Percentiles rank a stretch among this genome's conserved stretches.
Evolutionary conservation across 2,329 filamentous ascomycete species (phyloP).

Genomic region (Cladosporium sp.): DNA sequence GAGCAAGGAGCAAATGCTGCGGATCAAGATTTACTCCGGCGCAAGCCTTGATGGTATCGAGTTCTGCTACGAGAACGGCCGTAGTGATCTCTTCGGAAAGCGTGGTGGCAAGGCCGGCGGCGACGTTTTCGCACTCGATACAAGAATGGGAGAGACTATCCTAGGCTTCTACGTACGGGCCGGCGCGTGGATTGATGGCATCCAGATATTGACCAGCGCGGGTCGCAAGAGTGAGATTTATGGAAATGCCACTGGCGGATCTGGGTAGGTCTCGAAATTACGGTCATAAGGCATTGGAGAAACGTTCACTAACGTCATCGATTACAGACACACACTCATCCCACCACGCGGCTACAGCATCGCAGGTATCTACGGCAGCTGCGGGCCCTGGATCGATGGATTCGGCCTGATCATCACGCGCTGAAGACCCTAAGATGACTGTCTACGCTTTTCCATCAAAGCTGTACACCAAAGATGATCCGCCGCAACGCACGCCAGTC

Average conservation of each 20-base stretch:
- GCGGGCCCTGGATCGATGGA: constrained; percentile 75
- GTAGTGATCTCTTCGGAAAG: constrained; percentile 82
- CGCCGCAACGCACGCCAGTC: no score
- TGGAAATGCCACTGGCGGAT: constrained; percentile 75
- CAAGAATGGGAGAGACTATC: constrained; percentile 77
- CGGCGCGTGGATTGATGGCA: constrained; percentile 78
- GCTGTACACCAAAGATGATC: no score
- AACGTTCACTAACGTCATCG: constrained; percentile 23
- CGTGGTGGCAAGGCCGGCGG: constrained; percentile 65
- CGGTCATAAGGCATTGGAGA: not conserved
- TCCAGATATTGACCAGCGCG: constrained; percentile 84
- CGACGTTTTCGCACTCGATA: constrained; percentile 76
- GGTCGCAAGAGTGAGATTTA: constrained; percentile 82
- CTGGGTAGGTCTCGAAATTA: constrained; percentile 60
- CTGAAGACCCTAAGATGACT: no score
- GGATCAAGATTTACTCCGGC: constrained; percentile 73
- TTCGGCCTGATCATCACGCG: constrained; percentile 76
- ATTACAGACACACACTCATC: constrained; percentile 72
- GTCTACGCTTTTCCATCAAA: no score
- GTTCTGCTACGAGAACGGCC: constrained; percentile 85
- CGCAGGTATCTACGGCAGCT: constrained; percentile 80
- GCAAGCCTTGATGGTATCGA: constrained; percentile 78
- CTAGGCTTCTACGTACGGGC: constrained; percentile 80
- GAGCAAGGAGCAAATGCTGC: constrained; percentile 68
- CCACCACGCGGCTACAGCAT: constrained; percentile 85